Evolutionary conservation across 1,139 yeast genomes (phyloP).

Genomic region (Taiozyma onychis): DNA sequence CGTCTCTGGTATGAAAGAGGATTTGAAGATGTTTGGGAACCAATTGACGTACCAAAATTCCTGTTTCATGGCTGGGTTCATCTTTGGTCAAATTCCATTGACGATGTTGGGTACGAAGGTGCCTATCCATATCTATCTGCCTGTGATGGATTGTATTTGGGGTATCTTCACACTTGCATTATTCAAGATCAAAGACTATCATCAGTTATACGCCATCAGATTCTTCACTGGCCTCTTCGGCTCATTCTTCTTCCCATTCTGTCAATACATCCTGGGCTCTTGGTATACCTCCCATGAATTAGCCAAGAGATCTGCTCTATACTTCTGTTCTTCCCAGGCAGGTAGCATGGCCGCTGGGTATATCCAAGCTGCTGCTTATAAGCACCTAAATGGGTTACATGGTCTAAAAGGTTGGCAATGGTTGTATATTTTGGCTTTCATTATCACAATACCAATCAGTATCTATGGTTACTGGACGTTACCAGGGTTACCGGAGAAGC

Average conservation of each 20-base stretch:
- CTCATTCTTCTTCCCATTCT: constrained; percentile 46
- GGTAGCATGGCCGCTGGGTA: constrained; percentile 50
- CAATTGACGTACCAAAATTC: constrained; percentile 58
- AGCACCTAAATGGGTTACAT: constrained; percentile 35
- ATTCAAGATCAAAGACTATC: constrained; percentile 24
- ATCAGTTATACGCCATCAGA: constrained; percentile 42
- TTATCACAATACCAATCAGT: constrained; percentile 46
- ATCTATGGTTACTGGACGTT: constrained; percentile 29
- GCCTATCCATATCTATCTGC: constrained; percentile 51
- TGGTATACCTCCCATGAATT: constrained; percentile 41
- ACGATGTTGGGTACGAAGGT: constrained; percentile 36
- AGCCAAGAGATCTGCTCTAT: constrained; percentile 43
- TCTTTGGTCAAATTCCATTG: constrained; percentile 50
- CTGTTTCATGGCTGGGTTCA: constrained; percentile 52
- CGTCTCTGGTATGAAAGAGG: constrained; percentile 56
- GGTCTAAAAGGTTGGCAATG: constrained; percentile 60
- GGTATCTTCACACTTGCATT: constrained; percentile 50
- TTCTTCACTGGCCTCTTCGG: constrained; percentile 49
- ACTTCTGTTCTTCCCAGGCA: constrained; percentile 43
- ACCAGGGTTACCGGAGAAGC: constrained; percentile 51
- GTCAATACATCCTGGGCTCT: constrained; percentile 42
- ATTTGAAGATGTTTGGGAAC: constrained; percentile 53
- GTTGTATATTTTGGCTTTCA: constrained; percentile 55
- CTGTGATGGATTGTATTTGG: constrained; percentile 60
- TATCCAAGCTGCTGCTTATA: constrained; percentile 49